phyloP scores from a whole-genome alignment of 306 rosid genomes.

The Hylodesmum podocarpum region DNA sequence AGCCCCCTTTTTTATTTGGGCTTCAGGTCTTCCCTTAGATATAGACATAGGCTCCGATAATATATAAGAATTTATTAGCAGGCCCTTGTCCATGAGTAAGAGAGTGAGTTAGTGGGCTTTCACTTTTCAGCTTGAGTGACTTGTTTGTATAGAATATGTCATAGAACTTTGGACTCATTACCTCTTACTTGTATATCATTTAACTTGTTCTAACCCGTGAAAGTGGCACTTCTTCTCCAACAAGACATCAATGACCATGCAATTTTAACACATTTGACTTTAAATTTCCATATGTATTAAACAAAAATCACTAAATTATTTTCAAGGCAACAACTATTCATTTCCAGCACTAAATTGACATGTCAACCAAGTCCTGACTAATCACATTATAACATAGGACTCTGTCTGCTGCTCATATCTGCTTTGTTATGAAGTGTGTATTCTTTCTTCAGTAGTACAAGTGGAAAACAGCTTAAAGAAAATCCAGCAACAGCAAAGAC shows the following conservation, averaged over 20 bases:
- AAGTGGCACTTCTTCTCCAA: background rate
- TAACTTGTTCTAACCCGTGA: background rate
- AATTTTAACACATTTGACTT: conserved; percentile 13
- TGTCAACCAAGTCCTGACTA: conserved; percentile 21
- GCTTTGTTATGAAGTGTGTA: conserved; percentile 11
- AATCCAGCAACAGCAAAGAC: conserved; percentile 5
- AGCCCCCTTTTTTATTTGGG: background rate
- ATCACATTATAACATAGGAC: conserved; percentile 11
- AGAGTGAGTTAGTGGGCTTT: background rate
- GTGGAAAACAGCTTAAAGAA: background rate
- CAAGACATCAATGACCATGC: background rate
- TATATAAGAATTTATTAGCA: background rate
- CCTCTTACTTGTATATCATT: background rate
- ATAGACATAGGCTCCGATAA: background rate
- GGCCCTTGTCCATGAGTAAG: background rate
- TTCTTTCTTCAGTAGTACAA: background rate
- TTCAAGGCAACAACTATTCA: conserved; percentile 9
- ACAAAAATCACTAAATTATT: background rate
- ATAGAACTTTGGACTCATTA: background rate
- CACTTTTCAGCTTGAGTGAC: background rate
- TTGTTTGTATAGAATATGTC: background rate
- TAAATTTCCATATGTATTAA: background rate
- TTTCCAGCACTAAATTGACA: conserved; percentile 21
- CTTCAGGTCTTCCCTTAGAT: background rate
- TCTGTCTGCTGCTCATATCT: conserved; percentile 6